Conservation (phyloP, 805 yeast species). For the Vanderwaltozyma yarrowii region DNA sequence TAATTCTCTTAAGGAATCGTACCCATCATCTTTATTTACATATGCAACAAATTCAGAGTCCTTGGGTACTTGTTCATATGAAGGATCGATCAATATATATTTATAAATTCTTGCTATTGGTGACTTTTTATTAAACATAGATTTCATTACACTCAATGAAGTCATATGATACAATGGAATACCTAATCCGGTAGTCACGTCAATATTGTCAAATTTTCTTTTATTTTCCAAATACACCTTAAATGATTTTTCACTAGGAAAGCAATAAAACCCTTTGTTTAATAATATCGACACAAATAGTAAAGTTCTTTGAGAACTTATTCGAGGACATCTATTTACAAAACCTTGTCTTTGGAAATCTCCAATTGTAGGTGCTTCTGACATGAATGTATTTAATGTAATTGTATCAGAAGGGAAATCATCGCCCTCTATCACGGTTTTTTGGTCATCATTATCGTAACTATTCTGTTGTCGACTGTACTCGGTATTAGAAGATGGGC, state of each 20-base stretch:
- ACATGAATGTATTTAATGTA: slow-evolving; percentile 14
- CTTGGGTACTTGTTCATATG: slow-evolving; percentile 7
- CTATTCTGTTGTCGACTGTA: background rate
- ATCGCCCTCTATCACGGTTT: slow-evolving; percentile 8
- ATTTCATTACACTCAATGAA: slow-evolving; percentile 21
- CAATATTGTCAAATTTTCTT: slow-evolving; percentile 18
- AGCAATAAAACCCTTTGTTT: slow-evolving; percentile 31
- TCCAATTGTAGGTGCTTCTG: slow-evolving; percentile 22
- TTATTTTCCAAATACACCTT: slow-evolving; percentile 18
- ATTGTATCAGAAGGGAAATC: slow-evolving; percentile 7
- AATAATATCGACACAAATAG: slow-evolving; percentile 28
- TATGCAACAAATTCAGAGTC: slow-evolving; percentile 7
- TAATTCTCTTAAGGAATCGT: slow-evolving; percentile 2
- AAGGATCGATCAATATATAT: slow-evolving; percentile 10
- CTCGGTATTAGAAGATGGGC: background rate
- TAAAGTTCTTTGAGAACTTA: slow-evolving; percentile 19
- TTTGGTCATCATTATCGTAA: slow-evolving; percentile 10
- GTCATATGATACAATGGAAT: slow-evolving; percentile 30
- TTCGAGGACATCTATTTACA: slow-evolving; percentile 24
- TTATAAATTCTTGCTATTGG: slow-evolving; percentile 27
- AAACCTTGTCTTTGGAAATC: slow-evolving; percentile 20
- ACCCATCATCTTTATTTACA: slow-evolving; percentile 3
- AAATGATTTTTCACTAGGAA: slow-evolving; percentile 29
- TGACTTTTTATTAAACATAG: slow-evolving; percentile 20
- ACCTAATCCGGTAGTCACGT: slow-evolving; percentile 21